Evolutionary conservation across 208 protist genomes (phyloP).

Genomic region (Balamuthia mandrillaris): DNA sequence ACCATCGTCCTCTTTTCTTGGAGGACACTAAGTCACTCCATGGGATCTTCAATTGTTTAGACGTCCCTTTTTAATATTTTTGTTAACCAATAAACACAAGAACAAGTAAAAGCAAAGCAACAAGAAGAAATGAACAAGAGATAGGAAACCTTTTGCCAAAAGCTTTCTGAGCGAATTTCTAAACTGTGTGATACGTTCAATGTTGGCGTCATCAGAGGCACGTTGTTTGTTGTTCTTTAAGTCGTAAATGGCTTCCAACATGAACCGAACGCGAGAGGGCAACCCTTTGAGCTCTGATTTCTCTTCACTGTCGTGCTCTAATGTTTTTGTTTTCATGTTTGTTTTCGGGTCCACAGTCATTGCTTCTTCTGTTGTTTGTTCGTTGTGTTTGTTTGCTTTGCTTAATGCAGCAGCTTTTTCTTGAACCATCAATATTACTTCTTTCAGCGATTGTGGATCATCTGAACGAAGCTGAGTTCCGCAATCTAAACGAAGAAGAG

Average conservation of each 20-base stretch:
- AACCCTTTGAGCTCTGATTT: not conserved
- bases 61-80: too few species aligned
- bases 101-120: not conserved
- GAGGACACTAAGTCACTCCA: not conserved
- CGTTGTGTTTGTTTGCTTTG: too few species aligned
- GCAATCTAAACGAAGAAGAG: not conserved
- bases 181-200: too few species aligned
- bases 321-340: too few species aligned
- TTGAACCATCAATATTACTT: conserved; percentile 11
- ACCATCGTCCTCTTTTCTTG: not conserved
- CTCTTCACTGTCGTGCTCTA: too few species aligned
- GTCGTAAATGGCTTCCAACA: conserved; percentile 29
- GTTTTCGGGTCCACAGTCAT: too few species aligned
- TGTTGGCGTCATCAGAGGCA: too few species aligned
- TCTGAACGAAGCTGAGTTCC: not conserved
- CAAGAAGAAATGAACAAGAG: not conserved
- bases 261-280: conserved; percentile 14
- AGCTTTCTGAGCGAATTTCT: too few species aligned
- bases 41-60: not conserved
- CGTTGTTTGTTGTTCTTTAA: conserved; percentile 32
- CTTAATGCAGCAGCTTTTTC: not conserved
- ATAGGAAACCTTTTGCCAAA: not conserved
- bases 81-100: too few species aligned
- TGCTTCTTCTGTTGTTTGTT: not conserved
- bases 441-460: conserved; percentile 2